Conservation (phyloP, 2,329 filamentous ascomycete genomes). For the Diaporthe vexans region DNA sequence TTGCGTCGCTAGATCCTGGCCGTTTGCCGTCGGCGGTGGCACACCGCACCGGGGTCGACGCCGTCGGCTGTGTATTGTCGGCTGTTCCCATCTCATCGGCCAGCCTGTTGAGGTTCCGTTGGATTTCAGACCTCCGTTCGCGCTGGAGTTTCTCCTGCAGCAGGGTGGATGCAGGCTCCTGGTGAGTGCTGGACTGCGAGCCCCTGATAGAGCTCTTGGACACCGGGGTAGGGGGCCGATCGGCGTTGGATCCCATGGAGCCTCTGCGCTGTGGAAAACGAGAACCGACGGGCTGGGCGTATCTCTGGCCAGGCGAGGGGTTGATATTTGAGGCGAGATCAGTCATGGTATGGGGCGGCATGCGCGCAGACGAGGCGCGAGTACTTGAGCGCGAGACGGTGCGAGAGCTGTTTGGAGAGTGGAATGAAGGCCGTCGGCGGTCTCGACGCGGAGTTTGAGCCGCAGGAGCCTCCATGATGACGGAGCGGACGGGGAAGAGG, state of each 20-base stretch:
- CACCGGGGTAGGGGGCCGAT: constrained; percentile 56
- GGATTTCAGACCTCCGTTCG: constrained; percentile 64
- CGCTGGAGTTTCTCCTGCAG: constrained; percentile 69
- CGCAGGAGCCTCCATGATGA: constrained; percentile 46
- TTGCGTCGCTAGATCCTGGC: constrained; percentile 59
- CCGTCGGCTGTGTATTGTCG: constrained; percentile 54
- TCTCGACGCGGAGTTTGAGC: constrained; percentile 46
- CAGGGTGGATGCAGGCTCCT: constrained; percentile 60
- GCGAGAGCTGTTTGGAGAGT: constrained; percentile 33
- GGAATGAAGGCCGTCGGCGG: constrained; percentile 42
- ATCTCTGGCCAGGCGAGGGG: constrained; percentile 53
- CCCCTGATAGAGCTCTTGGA: constrained; percentile 60
- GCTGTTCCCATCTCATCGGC: constrained; percentile 57
- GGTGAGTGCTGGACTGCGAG: constrained; percentile 48
- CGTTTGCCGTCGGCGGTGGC: constrained; percentile 53
- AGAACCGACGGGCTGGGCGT: constrained; percentile 52
- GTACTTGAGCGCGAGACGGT: constrained; percentile 60
- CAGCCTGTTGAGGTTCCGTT: constrained; percentile 56
- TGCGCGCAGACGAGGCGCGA: constrained; percentile 57
- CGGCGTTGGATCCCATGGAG: constrained; percentile 51
- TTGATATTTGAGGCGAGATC: constrained; percentile 58
- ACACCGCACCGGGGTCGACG: constrained; percentile 56
- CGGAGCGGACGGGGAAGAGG: constrained; percentile 1
- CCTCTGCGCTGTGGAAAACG: constrained; percentile 53
- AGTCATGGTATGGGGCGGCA: constrained; percentile 57